Evolutionary conservation across 2,329 filamentous ascomycete genomes (phyloP), one percentile per base, ranked within the genome.

Genomic region (Fusarium sp.): DNA sequence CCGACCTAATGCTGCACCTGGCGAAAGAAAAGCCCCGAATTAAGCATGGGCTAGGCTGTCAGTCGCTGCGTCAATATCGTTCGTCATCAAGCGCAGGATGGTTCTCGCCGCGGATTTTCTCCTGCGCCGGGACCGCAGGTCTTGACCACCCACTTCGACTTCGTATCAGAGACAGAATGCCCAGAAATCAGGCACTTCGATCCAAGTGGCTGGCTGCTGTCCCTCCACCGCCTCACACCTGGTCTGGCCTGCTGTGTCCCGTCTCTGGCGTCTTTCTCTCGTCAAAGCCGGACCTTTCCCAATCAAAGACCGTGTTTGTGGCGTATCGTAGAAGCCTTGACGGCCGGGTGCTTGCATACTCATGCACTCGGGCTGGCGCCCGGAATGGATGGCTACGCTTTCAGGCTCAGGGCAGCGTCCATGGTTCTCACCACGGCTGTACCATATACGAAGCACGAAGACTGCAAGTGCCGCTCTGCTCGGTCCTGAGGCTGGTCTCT

Each of bases 311-410:
- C 75, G 78, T 84, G 83, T 84, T 84, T 85, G 85, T 85, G 85
- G 84, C 84, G 82, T 84, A 82, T 86, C 80, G 80, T 83, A 83
- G 82, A 81, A 83, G 80, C 78, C 83, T 82, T 84, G 81, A 82
- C 80, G 80, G 81, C 79, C 86, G 86, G 86, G 79, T 87, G 82
- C 80, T 79, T 87, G 86, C 86, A 88, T 84, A 77, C 77, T 82
- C 79, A 82, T 84, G 83, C 84, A 83, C 70, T 74, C 69, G 73
- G 66, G 64, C 71, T 67, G 67, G 67, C 63, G 56, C 54, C 62
- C 68, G 54, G 64, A 64, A 52, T 70, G 64, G 70, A 70, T 69
- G 66, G 62, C 63, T 64, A 64, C 66, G 60, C 56, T 67, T 45
- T 69, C 67, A 75, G 72, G 71, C 74, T 78, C 70, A 75, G 74